A percentile compares a stretch with the other conserved stretches of the same genome.
Evolutionary conservation across 768 basidiomycete genomes (phyloP).

Genomic region (Hemileccinum rubropunctum): DNA sequence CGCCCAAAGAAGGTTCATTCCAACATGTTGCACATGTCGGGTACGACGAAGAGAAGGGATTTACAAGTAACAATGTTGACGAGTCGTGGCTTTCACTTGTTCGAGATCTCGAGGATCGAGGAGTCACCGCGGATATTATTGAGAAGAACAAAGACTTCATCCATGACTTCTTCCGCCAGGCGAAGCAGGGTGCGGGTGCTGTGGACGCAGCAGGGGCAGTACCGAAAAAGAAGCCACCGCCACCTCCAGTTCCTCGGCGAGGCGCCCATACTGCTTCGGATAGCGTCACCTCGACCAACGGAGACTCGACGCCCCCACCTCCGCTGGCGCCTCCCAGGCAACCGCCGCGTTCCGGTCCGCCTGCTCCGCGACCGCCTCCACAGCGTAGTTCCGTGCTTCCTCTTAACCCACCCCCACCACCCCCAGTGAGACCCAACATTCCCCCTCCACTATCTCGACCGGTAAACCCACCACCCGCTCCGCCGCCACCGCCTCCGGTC

Average conservation of each 20-base stretch:
- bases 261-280: slow-evolving; percentile 24
- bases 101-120: slow-evolving; percentile 56
- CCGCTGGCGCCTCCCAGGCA: slow-evolving; percentile 34
- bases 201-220: slow-evolving; percentile 35
- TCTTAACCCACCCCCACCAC: slow-evolving; percentile 27
- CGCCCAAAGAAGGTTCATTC: slow-evolving; percentile 74
- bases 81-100: slow-evolving; percentile 83
- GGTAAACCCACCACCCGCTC: slow-evolving; percentile 31
- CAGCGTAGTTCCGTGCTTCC: slow-evolving; percentile 30
- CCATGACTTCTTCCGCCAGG: slow-evolving; percentile 68
- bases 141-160: slow-evolving; percentile 86
- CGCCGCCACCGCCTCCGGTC: slow-evolving; percentile 23
- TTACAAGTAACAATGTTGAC: slow-evolving; percentile 84
- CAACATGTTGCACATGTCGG: slow-evolving; percentile 95
- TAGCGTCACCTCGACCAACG: slow-evolving; percentile 25
- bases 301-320: slow-evolving; percentile 25
- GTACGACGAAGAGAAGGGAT: slow-evolving; percentile 83
- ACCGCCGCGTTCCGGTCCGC: slow-evolving; percentile 20
- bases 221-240: slow-evolving; percentile 44
- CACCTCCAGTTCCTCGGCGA: slow-evolving; percentile 35
- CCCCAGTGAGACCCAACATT: slow-evolving; percentile 27
- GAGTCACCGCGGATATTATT: slow-evolving; percentile 67
- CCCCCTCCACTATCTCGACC: slow-evolving; percentile 37
- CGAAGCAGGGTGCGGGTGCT: slow-evolving; percentile 33
- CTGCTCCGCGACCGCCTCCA: slow-evolving; percentile 19